Base-by-base conservation (phyloP, 306 rosid species). In the Lupinus albus region DNA sequence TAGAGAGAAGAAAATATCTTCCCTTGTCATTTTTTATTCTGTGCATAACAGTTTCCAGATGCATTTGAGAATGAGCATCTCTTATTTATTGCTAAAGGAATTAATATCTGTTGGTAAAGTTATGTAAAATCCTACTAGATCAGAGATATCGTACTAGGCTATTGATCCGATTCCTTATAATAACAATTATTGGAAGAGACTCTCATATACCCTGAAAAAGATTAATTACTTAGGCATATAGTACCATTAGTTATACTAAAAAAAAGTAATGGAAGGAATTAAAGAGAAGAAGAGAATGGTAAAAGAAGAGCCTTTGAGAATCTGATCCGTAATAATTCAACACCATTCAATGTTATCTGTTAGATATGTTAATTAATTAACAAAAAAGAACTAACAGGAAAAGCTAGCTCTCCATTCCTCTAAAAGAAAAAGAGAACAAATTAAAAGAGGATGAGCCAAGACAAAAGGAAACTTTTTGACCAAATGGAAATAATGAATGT, bases 391-490 rank as follows among this genome's bases (percentile, higher is more conserved):
- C 57, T 9, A 53, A 30, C 1, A 30, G 42, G 38, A 47, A 52
- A 52, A 16, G 8, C 39, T n/a, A 33, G n/a, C 17, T 39, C 41
- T 30, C 49, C 67, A 35, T 17, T 64, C 32, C 7, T 10, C 30
- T 52, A 13, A 55, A 73, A 20, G 9, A 47, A 74, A 65, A 36
- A 3, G 52, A 35, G 25, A 60, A 61, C 17, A 46, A 20, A 45
- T 18, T 6, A 56, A 49, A 35, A 59, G 15, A 39, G 35, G 11
- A 45, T 8, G 17, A 56, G 9, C 65, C 33, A 39, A 57, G 41
- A 49, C 49, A 71, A 53, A 54, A 33, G 32, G 18, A 32, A 54
- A 64, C 59, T 17, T 66, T 64, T 45, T 8, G 41, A 54, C 11
- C 12, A 67, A 17, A 3, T 58, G 32, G 2, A 46, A 35, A 4